Evolutionary conservation across 2,329 filamentous ascomycete genomes (phyloP), one percentile per base, ranked within the genome.

Genomic region (Aspergillus sp.): DNA sequence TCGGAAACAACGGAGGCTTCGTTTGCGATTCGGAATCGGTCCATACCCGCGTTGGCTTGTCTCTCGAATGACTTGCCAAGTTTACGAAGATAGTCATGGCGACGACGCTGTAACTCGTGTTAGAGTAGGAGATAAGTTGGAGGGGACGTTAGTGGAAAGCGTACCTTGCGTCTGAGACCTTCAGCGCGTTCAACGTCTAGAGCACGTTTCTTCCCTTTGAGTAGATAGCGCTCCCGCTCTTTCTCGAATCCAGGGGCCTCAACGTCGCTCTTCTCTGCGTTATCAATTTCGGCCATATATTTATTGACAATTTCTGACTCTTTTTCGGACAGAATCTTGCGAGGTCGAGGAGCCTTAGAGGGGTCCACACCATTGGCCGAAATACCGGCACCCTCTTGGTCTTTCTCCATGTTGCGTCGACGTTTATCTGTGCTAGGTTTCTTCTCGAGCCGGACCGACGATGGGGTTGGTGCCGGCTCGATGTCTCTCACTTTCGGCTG

Each of bases 1-100:
- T 96, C 89, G 53, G 89, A 85, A 59, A 93, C 84, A 1, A 95
- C 93, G 41, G 89, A 87, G 17, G 90, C 85, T 70, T 92, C 93
- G 72, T 95, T 87, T 46, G 87, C 80, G 13, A 89, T 83, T 58
- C 90, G 86, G 72, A 90, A 97, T 33, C 90, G 86, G 53, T 88
- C 83, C 68, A 89, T 89, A 40, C 91, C 91, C 17, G 85, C 82
- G 51, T 86, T 82, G 50, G 88, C 86, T 67, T 93, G 89, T 44
- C 80, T 80, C 54, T 81, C 80, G 51, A 97, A 84, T 53, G 87
- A 77, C 58, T 82, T 80, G 58, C 81, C 79, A 55, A 84, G 77
- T 45, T 79, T 79, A 34, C 87, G 73, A 72, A 86, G 67, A 73
- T 84, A 73, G 77, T 83, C 68, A 68, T 80, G 64, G 70, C 83